phyloP scores from a whole-genome alignment of 1,139 yeast genomes.

The Yamadazyma buinensis region DNA sequence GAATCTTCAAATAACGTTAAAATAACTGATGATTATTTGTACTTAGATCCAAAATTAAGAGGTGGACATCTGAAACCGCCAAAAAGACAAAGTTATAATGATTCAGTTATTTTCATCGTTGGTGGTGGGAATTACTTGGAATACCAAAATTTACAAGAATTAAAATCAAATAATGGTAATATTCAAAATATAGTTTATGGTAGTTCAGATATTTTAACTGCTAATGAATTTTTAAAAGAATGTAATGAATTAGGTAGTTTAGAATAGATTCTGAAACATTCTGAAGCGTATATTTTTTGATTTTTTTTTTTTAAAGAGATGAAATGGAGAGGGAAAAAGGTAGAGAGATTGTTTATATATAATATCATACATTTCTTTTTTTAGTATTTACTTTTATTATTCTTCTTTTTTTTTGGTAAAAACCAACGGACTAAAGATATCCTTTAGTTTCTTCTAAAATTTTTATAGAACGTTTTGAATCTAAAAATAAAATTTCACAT shows the following conservation, averaged over 20 bases:
- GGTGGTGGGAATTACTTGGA: conserved; percentile 97
- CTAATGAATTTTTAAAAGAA: conserved; percentile 71
- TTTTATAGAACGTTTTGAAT: conserved; percentile 80
- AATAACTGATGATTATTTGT: conserved; percentile 83
- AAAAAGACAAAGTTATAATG: conserved; percentile 74
- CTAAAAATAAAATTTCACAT: conserved; percentile 80
- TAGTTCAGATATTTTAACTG: conserved; percentile 76
- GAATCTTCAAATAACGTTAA: conserved; percentile 55
- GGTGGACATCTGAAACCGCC: conserved; percentile 92
- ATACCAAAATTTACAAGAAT: conserved; percentile 90
- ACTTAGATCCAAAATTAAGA: conserved; percentile 85
- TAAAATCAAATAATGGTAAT: conserved; percentile 47
- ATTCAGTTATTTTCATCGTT: conserved; percentile 83
- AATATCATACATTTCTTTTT: no score
- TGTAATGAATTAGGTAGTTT: conserved; percentile 54
- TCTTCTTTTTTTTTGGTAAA: no score
- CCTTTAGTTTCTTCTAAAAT: conserved; percentile 59
- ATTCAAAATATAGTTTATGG: conserved; percentile 71
- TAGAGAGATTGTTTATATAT: no score
- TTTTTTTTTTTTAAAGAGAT: no score
- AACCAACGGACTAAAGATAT: conserved; percentile 43
- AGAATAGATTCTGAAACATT: no score
- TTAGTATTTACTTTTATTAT: no score
- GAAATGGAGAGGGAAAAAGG: no score
- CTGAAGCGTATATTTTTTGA: no score